These are phyloP conservation scores for Colletotrichum gloeosporioides DNA, from an alignment of 2,329 filamentous ascomycete species.

Conservation along the genomic window DNA sequence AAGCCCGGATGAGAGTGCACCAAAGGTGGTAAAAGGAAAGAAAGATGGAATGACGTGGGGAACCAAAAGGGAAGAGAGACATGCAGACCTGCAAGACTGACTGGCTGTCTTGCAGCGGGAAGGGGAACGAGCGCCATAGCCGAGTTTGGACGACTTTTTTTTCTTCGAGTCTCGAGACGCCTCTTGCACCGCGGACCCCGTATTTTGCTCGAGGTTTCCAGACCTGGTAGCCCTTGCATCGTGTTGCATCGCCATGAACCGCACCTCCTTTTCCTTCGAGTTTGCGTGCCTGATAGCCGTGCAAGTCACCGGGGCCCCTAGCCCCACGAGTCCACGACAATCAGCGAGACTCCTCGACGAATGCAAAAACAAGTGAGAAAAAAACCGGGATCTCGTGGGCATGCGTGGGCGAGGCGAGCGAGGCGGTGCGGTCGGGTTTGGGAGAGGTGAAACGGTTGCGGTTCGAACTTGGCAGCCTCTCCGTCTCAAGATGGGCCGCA, in stretches of 20 bases:
- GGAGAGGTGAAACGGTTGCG: conserved; percentile 19
- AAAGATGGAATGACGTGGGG: conserved; percentile 1
- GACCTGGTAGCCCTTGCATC: conserved; percentile 2
- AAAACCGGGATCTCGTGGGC: not conserved
- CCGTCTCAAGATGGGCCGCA: conserved; percentile 20
- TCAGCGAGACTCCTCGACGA: not conserved
- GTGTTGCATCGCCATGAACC: conserved; percentile 2
- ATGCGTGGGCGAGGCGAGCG: not conserved
- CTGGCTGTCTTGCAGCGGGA: not conserved
- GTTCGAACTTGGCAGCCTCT: conserved; percentile 18
- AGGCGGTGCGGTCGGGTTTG: conserved; percentile 13
- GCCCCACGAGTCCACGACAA: not conserved
- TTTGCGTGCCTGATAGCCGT: not conserved
- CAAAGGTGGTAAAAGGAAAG: not conserved
- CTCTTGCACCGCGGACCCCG: not conserved
- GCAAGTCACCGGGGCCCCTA: not conserved
- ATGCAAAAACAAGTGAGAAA: not conserved
- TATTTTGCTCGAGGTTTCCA: conserved; percentile 2
- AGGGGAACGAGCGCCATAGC: not conserved
- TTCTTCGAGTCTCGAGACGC: not conserved
- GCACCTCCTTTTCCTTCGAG: not conserved
- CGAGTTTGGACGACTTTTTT: conserved; percentile 6
- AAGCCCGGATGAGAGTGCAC: conserved; percentile 14
- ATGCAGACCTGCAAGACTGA: not conserved
- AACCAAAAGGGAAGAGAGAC: not conserved